Evolutionary conservation across 306 rosid genomes (phyloP), one percentile per base, ranked within the genome.

Genomic region (Gynostemma pentaphyllum): DNA sequence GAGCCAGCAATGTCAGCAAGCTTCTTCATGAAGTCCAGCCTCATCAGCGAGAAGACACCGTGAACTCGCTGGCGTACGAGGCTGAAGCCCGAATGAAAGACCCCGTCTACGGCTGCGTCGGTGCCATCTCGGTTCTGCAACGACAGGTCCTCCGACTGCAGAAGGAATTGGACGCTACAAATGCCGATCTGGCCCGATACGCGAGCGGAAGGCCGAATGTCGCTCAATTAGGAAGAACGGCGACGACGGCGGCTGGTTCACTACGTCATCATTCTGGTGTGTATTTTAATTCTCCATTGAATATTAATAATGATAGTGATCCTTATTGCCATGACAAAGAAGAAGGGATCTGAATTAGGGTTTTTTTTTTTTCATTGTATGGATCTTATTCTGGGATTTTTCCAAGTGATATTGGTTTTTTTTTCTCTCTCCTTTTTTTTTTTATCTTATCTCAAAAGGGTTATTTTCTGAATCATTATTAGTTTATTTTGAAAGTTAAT

Each of bases 51-150:
- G 96, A 92, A 48, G 98, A 92, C 36, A 80, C 96, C 0, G 94
- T 92, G 9, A 92, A 88, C 57, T 92, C 98, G 40, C 65, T 92
- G 3, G 98, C 98, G 7, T 92, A 92, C 30, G 98, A 92, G 67
- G 98, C 98, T 1, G 98, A 88, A 69, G 98, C 98, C 2, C 68
- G 98, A 27, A 84, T 87, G 28, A 91, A 85, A 40, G 98, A 91
- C 64, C 98, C 98, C 0, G 96, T 91, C 5, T 91, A 91, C 45
- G 98, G 98, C 21, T 91, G 98, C 62, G 96, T 87, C 34, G 97
- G 91, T 1, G 86, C 86, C 36, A 85, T 91, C 62, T 87, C 97
- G 4, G 84, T 80, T 26, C 92, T 91, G 6, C 97, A 91, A 62
- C 61, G 85, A 34, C 95, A 91, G 50, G 83, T 91, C 27, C 36